Base-by-base conservation (phyloP, 495 filamentous ascomycete genomes). In the Hyphodiscus hymeniophilus region DNA sequence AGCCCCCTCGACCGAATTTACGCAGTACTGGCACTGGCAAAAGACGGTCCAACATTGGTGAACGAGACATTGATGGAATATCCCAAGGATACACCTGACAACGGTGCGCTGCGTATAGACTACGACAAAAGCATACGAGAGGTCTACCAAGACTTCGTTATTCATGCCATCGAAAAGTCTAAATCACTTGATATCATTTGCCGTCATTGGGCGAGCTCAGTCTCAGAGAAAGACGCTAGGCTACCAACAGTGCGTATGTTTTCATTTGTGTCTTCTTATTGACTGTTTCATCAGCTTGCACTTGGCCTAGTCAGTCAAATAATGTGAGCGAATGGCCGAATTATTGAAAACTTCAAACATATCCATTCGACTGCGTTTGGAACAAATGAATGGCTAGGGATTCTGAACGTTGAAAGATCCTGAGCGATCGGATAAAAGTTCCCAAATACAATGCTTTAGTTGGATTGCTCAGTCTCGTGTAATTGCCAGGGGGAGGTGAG, bases 141-240 rank as follows among this genome's bases (percentile, higher is more conserved):
- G 4, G 24, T 48, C 6, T 48, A 41, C 16, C 23, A 30, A 13
- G 36, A 41, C 7, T 33, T 48, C 13, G 38, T 41, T 15, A 21
- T 41, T 11, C 30, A 31, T 11, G 35, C 38, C 24, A 48, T 48
- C 11, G 10, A 40, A 32, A 15, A 7, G 8, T 33, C 23, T 10
- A 8, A 23, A 0, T 48, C 46, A 11, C 38, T 48, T 7, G 46
- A 48, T 22, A 41, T 48, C 2, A 48, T 48, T 15, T 48, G 46
- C 30, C 36, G 46, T 13, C 26, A 20, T 32, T 48, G 46, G 46
- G 36, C 46, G 3, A 45, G 36, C 12, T n/a, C 43, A 7, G 32
- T 22, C 16, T 30, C 45, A 15, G 33, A 32, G 7, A 21, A 30
- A 45, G 22, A 33, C 7, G n/a, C 34, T 2, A 17, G 12, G 7